A percentile compares a stretch with the other conserved stretches of the same genome.
Evolutionary conservation across 1,284 basidiomycete genomes (phyloP).

Genomic region (Termitomyces sp.): DNA sequence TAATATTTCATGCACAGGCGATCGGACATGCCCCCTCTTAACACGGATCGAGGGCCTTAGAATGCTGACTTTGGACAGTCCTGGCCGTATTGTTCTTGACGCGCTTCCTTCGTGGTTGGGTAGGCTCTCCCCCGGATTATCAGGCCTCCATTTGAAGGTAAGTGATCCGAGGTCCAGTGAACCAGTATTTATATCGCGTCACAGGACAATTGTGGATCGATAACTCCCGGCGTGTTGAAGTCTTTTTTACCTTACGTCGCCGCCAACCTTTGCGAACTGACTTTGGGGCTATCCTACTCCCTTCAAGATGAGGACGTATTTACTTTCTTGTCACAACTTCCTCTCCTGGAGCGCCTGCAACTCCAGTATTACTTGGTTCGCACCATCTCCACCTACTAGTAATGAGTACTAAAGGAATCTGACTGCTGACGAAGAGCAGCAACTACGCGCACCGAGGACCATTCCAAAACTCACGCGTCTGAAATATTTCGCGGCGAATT

Average conservation of each 20-base stretch:
- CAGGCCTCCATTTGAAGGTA: constrained; percentile 38
- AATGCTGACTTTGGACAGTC: constrained; percentile 36
- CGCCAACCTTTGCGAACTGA: constrained; percentile 30
- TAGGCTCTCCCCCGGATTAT: constrained; percentile 30
- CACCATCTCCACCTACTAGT: constrained; percentile 8
- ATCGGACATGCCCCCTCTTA: constrained; percentile 29
- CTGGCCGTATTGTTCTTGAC: constrained; percentile 40
- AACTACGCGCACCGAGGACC: constrained; percentile 33
- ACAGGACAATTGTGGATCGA: constrained; percentile 51
- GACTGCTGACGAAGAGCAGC: constrained; percentile 27
- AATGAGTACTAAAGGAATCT: background rate
- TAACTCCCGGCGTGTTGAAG: constrained; percentile 51
- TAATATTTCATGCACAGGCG: constrained; percentile 36
- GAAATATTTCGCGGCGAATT: constrained; percentile 35
- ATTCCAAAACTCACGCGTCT: constrained; percentile 30
- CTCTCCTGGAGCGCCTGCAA: constrained; percentile 32
- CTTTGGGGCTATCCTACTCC: constrained; percentile 51
- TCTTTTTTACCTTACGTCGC: constrained; percentile 34
- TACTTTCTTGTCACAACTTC: constrained; percentile 36
- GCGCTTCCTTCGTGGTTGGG: constrained; percentile 43
- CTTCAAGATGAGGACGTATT: constrained; percentile 47
- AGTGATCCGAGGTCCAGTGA: constrained; percentile 1
- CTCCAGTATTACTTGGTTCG: constrained; percentile 47
- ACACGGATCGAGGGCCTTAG: constrained; percentile 29
- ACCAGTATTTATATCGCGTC: background rate